These are phyloP conservation scores for slime mould (Dictyostelium discoideum) DNA, from an alignment of 78 protist genomes.

Conservation along the genomic window dicty_2.7 NC_007091.3:2031001-2031500, in stretches of 20 bases:
- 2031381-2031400: constrained; percentile 51
- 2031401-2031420: constrained; percentile 51
- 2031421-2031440: constrained; percentile 61
- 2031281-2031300: constrained; percentile 58
- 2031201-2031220: constrained; percentile 36
- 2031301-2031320: constrained; percentile 54
- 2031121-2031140: constrained; percentile 42
- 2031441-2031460: constrained; percentile 51
- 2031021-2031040: constrained; percentile 13
- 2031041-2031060: background rate
- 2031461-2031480: constrained; percentile 76
- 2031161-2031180: constrained; percentile 53
- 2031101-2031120: constrained; percentile 26
- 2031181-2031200: constrained; percentile 44
- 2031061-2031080: constrained; percentile 22
- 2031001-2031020: background rate
- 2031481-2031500: constrained; percentile 28
- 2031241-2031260: constrained; percentile 33
- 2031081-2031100: constrained; percentile 55
- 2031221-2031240: constrained; percentile 44
- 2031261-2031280: constrained; percentile 67
- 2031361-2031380: constrained; percentile 55
- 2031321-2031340: constrained; percentile 79
- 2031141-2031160: background rate
- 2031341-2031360: constrained; percentile 70